These are phyloP conservation scores for Fragaria nilgerrensis DNA, from an alignment of 306 rosid species.

Conservation along the genomic window DNA sequence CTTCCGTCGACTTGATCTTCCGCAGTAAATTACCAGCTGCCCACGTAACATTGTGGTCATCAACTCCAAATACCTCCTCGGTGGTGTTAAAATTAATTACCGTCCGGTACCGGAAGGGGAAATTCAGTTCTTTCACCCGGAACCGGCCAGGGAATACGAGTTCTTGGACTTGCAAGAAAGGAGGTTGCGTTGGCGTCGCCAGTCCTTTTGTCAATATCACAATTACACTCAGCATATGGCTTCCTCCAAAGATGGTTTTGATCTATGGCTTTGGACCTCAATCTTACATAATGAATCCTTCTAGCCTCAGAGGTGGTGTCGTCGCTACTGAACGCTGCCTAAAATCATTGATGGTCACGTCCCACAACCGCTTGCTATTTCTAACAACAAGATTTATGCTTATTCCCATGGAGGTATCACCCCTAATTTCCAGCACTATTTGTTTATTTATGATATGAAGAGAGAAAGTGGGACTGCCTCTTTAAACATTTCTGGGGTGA, in stretches of 20 bases:
- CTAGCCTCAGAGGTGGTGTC: background rate
- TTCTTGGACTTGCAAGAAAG: background rate
- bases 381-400: background rate
- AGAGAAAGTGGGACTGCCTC: background rate
- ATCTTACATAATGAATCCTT: background rate
- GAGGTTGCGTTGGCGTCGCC: background rate
- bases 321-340: background rate
- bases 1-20: no score
- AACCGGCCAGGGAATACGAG: no score
- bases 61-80: no score
- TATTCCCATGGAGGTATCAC: background rate
- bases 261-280: background rate
- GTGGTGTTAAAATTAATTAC: no score
- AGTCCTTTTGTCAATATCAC: no score
- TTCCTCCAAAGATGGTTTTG: background rate
- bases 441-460: background rate
- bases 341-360: no score
- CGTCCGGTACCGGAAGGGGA: no score
- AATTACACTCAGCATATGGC: background rate
- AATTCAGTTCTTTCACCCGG: no score
- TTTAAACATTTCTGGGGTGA: background rate
- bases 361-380: background rate
- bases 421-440: background rate
- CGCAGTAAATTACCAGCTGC: no score
- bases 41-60: no score